Evolutionary conservation across 2,329 filamentous ascomycete genomes (phyloP), one percentile per base, ranked within the genome.

Genomic region (Trichophaea hybrida): DNA sequence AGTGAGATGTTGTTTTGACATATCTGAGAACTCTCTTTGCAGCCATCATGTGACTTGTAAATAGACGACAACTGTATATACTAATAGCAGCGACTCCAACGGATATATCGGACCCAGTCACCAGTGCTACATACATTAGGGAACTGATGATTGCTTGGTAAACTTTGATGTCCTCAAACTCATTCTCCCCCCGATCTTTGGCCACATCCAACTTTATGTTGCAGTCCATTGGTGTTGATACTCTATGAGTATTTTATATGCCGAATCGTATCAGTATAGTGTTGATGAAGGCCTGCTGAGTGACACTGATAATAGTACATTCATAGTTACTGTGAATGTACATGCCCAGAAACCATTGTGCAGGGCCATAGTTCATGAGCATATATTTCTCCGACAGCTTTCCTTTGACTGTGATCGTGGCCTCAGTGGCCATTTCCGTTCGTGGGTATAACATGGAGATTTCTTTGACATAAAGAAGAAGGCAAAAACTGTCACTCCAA

Each of bases 321-420:
- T 31, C 15, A 53, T 46, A 5, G 55, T 35, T 12, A 34, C 46
- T 2, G 40, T 56, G 38, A 15, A 71, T 64, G n/a, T 48, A n/a
- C 24, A 71, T 67, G 0, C 69, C 67, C 0, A 71, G 60, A 50
- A 69, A 71, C 51, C 61, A 68, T 2, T 37, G 35, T 17, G 48
- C 59, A 0, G 56, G 50, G 0, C 69, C 65, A 7, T 71, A 58
- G 31, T 71, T 65, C 2, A 48, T 64, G 57, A 71, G 71, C 6
- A 67, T 7, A 44, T 69, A 72, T 2, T 58, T 15, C 0, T 62
- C 51, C 0, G 2, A 6, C 2, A 53, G 50, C 43, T 38, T 13
- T 40, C 4, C 34, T 24, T 55, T 55, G 1, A 55, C n/a, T 10
- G 1, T 2, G 2, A 10, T 50, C 2, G 24, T 33, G 4, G 31